Evolutionary conservation across 768 basidiomycete genomes (phyloP).

Genomic region (Hypholoma fasciculare): DNA sequence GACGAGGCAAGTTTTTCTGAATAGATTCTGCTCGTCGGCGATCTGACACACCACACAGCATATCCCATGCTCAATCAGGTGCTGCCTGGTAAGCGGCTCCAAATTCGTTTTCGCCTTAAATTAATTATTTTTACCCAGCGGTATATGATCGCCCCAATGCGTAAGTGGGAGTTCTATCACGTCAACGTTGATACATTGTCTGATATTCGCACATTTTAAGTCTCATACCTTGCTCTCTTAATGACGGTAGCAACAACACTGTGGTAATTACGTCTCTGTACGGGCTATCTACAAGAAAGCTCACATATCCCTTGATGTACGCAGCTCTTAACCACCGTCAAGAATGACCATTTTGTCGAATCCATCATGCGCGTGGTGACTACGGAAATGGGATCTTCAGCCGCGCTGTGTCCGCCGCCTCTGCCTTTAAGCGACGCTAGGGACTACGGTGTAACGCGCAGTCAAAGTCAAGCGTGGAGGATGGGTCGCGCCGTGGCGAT

Average conservation of each 20-base stretch:
- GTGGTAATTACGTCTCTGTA: conserved; percentile 17
- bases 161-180: conserved; percentile 13
- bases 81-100: conserved; percentile 22
- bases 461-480: conserved; percentile 62
- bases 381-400: conserved; percentile 53
- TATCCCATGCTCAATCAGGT: conserved; percentile 33
- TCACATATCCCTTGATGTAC: not conserved
- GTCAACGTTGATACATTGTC: not conserved
- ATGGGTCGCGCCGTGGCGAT: conserved; percentile 60
- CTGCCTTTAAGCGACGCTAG: conserved; percentile 33
- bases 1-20: conserved; percentile 28
- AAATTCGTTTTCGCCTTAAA: not conserved
- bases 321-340: conserved; percentile 44
- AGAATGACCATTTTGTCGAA: conserved; percentile 44
- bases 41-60: conserved; percentile 14
- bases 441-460: conserved; percentile 46
- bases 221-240: conserved; percentile 27
- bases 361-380: conserved; percentile 45
- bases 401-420: conserved; percentile 44
- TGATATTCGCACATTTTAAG: conserved; percentile 10
- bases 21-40: not conserved
- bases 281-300: not conserved
- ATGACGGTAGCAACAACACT: conserved; percentile 31
- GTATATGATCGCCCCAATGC: conserved; percentile 32
- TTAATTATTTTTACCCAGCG: conserved; percentile 13